Conservation (phyloP, 192 early-diverging fungal species). For the Coemansia umbellata region DNA sequence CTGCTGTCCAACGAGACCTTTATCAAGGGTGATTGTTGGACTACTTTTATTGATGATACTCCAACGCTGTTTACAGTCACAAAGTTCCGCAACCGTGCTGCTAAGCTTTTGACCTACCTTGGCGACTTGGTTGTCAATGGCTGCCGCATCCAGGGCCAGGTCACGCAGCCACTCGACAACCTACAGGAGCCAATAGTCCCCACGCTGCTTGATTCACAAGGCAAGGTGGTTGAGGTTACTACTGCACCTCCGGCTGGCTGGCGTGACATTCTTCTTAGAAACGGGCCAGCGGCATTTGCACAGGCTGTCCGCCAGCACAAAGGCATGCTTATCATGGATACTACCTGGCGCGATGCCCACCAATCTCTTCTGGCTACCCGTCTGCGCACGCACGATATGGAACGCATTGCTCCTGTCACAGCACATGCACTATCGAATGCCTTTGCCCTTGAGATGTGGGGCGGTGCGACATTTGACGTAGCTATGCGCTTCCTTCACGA, state of each 20-base stretch:
- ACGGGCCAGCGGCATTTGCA: slow-evolving; percentile 89
- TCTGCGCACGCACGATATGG: slow-evolving; percentile 91
- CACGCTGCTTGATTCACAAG: slow-evolving; percentile 45
- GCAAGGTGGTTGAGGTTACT: slow-evolving; percentile 52
- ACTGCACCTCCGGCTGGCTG: slow-evolving; percentile 71
- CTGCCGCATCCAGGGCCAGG: slow-evolving; percentile 84
- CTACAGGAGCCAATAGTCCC: slow-evolving; percentile 65
- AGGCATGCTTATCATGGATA: slow-evolving; percentile 92
- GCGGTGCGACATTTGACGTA: slow-evolving; percentile 97
- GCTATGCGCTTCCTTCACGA: slow-evolving; percentile 94
- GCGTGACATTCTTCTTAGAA: slow-evolving; percentile 80
- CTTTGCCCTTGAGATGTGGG: slow-evolving; percentile 96
- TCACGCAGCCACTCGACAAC: slow-evolving; percentile 67
- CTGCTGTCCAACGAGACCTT: slow-evolving; percentile 82
- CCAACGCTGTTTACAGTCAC: slow-evolving; percentile 84
- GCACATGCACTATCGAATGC: slow-evolving; percentile 83
- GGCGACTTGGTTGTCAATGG: slow-evolving; percentile 93
- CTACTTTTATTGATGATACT: slow-evolving; percentile 97
- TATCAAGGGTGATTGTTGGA: slow-evolving; percentile 83
- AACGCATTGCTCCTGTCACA: slow-evolving; percentile 83
- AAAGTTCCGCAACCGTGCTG: slow-evolving; percentile 77
- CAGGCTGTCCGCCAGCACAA: slow-evolving; percentile 83
- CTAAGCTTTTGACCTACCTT: slow-evolving; percentile 83
- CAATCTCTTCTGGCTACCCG: slow-evolving; percentile 94
- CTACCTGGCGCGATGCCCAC: slow-evolving; percentile 96